Percentiles rank a stretch among this genome's conserved stretches.
These are phyloP conservation scores for Nothophoma quercina DNA, from an alignment of 2,329 filamentous ascomycete species.

Conservation along the genomic window DNA sequence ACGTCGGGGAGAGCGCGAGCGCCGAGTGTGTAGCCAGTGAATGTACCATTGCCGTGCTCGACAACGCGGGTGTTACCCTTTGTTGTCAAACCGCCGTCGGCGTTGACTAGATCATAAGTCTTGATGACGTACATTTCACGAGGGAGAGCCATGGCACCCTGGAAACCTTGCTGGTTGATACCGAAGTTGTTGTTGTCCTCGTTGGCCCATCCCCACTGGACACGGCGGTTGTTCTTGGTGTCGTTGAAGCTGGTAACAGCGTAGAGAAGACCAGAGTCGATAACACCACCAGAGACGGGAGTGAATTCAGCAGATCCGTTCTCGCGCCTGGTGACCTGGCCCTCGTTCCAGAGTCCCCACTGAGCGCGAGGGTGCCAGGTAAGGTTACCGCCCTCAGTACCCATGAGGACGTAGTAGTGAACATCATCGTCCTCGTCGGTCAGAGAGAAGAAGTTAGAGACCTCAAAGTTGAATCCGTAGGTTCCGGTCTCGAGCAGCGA, in stretches of 20 bases:
- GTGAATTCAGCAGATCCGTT: slow-evolving; percentile 56
- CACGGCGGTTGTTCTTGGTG: slow-evolving; percentile 57
- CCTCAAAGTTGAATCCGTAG: slow-evolving; percentile 59
- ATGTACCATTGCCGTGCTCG: slow-evolving; percentile 48
- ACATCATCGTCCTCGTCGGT: slow-evolving; percentile 53
- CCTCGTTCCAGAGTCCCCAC: slow-evolving; percentile 58
- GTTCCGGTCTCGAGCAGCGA: slow-evolving; percentile 54
- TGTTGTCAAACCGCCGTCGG: slow-evolving; percentile 41
- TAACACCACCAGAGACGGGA: slow-evolving; percentile 54
- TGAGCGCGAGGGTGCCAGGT: slow-evolving; percentile 51
- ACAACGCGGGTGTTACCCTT: slow-evolving; percentile 48
- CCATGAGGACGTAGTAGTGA: slow-evolving; percentile 56
- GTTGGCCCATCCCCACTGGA: slow-evolving; percentile 57
- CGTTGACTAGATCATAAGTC: slow-evolving; percentile 49
- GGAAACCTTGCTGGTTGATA: slow-evolving; percentile 53
- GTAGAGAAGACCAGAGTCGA: slow-evolving; percentile 56
- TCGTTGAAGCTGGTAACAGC: slow-evolving; percentile 58
- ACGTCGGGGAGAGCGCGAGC: slow-evolving; percentile 55
- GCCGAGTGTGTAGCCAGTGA: slow-evolving; percentile 55
- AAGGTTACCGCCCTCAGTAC: slow-evolving; percentile 55
- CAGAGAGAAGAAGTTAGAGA: slow-evolving; percentile 57
- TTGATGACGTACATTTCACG: slow-evolving; percentile 58
- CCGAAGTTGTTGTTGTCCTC: slow-evolving; percentile 55
- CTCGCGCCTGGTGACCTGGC: slow-evolving; percentile 50
- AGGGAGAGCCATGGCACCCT: slow-evolving; percentile 54